Evolutionary conservation across 805 yeast genomes (phyloP).

Genomic region (Ogataea allantospora): DNA sequence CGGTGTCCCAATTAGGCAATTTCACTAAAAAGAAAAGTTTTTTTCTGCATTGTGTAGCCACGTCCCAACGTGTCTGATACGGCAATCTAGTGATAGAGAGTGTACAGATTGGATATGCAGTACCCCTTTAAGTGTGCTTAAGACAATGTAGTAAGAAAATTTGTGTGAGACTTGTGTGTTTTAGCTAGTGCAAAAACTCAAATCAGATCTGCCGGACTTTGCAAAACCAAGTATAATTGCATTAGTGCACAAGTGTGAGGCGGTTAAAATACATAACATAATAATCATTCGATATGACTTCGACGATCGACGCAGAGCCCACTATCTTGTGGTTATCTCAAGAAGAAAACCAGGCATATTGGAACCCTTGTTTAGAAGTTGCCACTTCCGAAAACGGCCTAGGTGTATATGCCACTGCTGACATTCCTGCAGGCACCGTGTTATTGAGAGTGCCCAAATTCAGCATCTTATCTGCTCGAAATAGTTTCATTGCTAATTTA

Average conservation of each 20-base stretch:
- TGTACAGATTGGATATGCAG: neutral
- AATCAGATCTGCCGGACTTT: neutral
- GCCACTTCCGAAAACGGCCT: slow-evolving; percentile 61
- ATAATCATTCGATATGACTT: slow-evolving; percentile 32
- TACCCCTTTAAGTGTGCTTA: slow-evolving; percentile 2
- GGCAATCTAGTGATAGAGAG: neutral
- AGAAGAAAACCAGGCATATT: slow-evolving; percentile 46
- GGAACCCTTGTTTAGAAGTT: slow-evolving; percentile 47
- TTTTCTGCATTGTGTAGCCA: neutral
- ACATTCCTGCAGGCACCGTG: slow-evolving; percentile 34
- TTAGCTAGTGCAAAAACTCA: neutral
- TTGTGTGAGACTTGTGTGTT: neutral
- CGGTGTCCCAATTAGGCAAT: slow-evolving; percentile 3
- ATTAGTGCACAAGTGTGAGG: no score
- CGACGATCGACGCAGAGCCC: slow-evolving; percentile 28
- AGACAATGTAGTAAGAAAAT: neutral
- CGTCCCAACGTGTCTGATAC: neutral
- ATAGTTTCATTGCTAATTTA: slow-evolving; percentile 63
- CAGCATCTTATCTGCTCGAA: slow-evolving; percentile 55
- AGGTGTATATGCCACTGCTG: slow-evolving; percentile 64
- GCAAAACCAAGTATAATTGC: no score
- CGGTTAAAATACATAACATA: neutral
- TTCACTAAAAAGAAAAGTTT: neutral
- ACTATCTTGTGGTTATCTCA: slow-evolving; percentile 53
- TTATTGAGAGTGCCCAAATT: slow-evolving; percentile 62